These are phyloP conservation scores for Teunomyces panamensis DNA, from an alignment of 805 yeast species.

Conservation along the genomic window DNA sequence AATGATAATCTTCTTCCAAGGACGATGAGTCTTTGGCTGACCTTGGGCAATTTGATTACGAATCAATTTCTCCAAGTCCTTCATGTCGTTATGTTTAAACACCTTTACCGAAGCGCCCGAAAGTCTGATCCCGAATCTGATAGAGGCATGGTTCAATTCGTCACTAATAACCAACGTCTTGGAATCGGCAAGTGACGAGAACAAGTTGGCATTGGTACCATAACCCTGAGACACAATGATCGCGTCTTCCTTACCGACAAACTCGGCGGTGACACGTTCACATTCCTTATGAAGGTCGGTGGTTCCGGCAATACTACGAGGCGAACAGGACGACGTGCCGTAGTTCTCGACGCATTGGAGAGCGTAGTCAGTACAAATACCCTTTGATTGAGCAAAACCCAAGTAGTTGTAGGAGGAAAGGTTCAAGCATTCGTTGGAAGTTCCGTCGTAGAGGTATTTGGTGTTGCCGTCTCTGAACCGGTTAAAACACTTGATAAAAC, in stretches of 20 bases:
- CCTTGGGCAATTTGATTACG: slow-evolving; percentile 89
- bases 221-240: slow-evolving; percentile 91
- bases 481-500: slow-evolving; percentile 79
- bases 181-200: slow-evolving; percentile 77
- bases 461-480: slow-evolving; percentile 68
- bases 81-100: slow-evolving; percentile 90
- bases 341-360: slow-evolving; percentile 58
- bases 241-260: slow-evolving; percentile 88
- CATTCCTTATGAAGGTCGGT: slow-evolving; percentile 70
- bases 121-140: slow-evolving; percentile 89
- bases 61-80: slow-evolving; percentile 66
- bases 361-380: slow-evolving; percentile 82
- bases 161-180: slow-evolving; percentile 91
- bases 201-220: slow-evolving; percentile 89
- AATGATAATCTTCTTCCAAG: slow-evolving; percentile 85
- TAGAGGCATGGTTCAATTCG: slow-evolving; percentile 92
- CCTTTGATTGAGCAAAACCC: slow-evolving; percentile 95
- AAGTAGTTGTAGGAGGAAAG: slow-evolving; percentile 89
- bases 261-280: slow-evolving; percentile 75
- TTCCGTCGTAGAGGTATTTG: slow-evolving; percentile 71
- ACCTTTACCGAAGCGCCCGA: slow-evolving; percentile 92
- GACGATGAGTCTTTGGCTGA: slow-evolving; percentile 92
- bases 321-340: slow-evolving; percentile 78
- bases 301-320: slow-evolving; percentile 73
- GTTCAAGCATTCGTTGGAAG: slow-evolving; percentile 74